Evolutionary conservation across 2,329 filamentous ascomycete genomes (phyloP), one percentile per base, ranked within the genome.

Genomic region (Diatrype stigma): DNA sequence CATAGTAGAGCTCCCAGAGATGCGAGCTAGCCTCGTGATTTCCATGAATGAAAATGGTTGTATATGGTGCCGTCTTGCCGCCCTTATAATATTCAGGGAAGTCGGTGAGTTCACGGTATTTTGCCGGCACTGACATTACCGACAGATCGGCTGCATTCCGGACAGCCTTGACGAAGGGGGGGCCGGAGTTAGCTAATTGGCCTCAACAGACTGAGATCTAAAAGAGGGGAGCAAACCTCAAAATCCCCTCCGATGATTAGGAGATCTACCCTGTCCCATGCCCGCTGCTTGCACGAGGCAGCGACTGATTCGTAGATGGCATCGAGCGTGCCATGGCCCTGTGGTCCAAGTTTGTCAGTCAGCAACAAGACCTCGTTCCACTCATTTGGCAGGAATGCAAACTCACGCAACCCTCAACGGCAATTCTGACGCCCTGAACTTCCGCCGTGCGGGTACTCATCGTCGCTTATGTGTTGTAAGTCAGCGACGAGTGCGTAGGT

Each of bases 241-340:
- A 99, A 99, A 67, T 99, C 94, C 26, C 94, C 94, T 50, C 93
- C 90, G 61, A 99, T 96, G 63, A 99, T 95, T 59, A 99, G 73
- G 11, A 96, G 72, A 67, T 99, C 94, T 28, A 97, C 84, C 32
- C 80, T 82, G 57, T 87, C 77, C 92, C 93, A 96, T 22, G 80
- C 80, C 60, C 88, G 87, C 44, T 79, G 74, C 57, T 82, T 75
- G 68, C 86, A 89, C 10, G 90, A 79, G 56, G 81, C 77, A 38
- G 80, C 74, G 23, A 96, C 82, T 1, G 89, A 86, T 1, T 87
- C 82, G 69, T 97, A 99, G 60, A 99, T 97, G 51, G 90, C 88
- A 67, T 97, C 82, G 48, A 99, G 82, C 1, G 86, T 90, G 56
- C 94, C 94, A 72, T 99, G 94, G 52, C 93, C 93, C 89, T 94